Conservation (phyloP, 2,329 filamentous ascomycete genomes). For the Didymella sp. region DNA sequence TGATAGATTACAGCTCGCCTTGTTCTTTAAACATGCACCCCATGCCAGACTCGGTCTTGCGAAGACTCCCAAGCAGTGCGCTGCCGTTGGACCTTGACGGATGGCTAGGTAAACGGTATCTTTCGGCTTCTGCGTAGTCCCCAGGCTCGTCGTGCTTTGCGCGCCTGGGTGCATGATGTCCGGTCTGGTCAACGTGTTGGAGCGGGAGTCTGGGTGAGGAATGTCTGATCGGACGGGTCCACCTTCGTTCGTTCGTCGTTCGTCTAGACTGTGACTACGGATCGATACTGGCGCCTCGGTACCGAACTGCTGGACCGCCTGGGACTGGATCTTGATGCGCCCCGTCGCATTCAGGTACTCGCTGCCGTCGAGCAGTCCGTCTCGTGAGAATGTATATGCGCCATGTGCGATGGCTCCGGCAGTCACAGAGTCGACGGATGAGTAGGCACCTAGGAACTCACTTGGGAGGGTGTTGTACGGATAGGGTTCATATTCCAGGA, state of each 20-base stretch:
- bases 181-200: slow-evolving; percentile 11
- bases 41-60: slow-evolving; percentile 29
- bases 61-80: slow-evolving; percentile 29
- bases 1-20: slow-evolving; percentile 24
- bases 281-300: slow-evolving; percentile 16
- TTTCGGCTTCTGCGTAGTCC: background rate
- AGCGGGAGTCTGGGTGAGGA: slow-evolving; percentile 27
- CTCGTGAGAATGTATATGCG: slow-evolving; percentile 35
- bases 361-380: slow-evolving; percentile 31
- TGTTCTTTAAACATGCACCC: slow-evolving; percentile 36
- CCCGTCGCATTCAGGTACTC: slow-evolving; percentile 32
- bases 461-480: slow-evolving; percentile 29
- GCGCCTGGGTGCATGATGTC: slow-evolving; percentile 20
- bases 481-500: slow-evolving; percentile 34
- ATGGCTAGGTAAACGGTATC: slow-evolving; percentile 28
- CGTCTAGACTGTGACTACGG: slow-evolving; percentile 13
- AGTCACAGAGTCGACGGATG: slow-evolving; percentile 29
- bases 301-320: slow-evolving; percentile 22
- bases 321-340: slow-evolving; percentile 32
- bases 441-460: slow-evolving; percentile 32
- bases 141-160: slow-evolving; percentile 8
- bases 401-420: slow-evolving; percentile 27
- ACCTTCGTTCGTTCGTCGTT: slow-evolving; percentile 6
- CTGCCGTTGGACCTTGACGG: slow-evolving; percentile 22
- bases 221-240: slow-evolving; percentile 30